Conservation (phyloP, 306 rosid genomes). For the Dalbergia cochinchinensis region DNA sequence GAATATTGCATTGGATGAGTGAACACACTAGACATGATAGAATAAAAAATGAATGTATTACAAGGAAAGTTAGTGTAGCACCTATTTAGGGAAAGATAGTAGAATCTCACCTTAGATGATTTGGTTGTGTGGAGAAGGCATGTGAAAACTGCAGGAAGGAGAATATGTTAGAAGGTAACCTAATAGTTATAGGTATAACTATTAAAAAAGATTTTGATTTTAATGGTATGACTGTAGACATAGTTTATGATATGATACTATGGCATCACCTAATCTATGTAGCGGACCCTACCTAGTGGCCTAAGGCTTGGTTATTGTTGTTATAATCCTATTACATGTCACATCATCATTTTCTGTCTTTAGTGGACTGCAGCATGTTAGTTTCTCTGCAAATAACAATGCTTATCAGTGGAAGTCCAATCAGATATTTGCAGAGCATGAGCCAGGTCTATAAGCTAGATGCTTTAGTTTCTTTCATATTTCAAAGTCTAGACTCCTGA, state of each 20-base stretch:
- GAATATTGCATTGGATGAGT: too few relatives aligned
- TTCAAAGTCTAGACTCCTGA: conserved; percentile 18
- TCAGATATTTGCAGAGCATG: conserved; percentile 7
- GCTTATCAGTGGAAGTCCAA: conserved; percentile 9
- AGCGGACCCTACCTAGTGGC: too few relatives aligned
- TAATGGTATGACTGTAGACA: not conserved
- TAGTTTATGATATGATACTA: not conserved
- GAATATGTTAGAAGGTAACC: not conserved
- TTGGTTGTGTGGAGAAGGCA: not conserved
- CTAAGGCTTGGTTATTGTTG: too few relatives aligned
- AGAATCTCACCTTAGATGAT: not conserved
- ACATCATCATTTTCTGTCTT: conserved; percentile 28
- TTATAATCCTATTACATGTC: not conserved
- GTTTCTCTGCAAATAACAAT: conserved; percentile 22
- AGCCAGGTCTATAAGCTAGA: conserved; percentile 17
- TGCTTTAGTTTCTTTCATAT: conserved; percentile 32
- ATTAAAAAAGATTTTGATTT: not conserved
- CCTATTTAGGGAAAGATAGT: too few relatives aligned
- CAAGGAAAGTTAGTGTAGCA: too few relatives aligned
- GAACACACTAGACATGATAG: too few relatives aligned
- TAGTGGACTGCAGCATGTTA: conserved; percentile 20
- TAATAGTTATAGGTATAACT: not conserved
- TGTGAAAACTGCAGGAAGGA: not conserved
- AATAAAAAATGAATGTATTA: too few relatives aligned
- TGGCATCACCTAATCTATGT: not conserved